phyloP scores from a whole-genome alignment of 139 green algal genomes.

The Mesotaenium endlicherianum region DNA sequence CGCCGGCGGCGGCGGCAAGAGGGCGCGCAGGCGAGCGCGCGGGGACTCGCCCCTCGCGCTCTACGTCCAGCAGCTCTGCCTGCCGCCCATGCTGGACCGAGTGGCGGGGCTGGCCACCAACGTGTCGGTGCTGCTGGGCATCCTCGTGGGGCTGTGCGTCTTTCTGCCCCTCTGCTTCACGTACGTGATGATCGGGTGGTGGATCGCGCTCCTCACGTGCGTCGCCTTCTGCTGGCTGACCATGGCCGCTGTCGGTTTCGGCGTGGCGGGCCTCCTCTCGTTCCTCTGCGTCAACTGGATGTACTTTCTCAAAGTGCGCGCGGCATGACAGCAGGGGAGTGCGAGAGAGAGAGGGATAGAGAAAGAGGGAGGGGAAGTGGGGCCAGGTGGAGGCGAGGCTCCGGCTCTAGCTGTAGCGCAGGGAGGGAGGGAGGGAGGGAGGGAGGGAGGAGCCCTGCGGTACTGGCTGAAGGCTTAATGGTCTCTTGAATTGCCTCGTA shows the following conservation, averaged over 20 bases:
- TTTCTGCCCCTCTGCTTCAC: conserved; percentile 11
- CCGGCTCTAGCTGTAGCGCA: too few species aligned
- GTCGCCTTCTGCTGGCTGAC: conserved; percentile 2
- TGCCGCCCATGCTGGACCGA: not conserved
- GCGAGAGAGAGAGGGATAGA: too few species aligned
- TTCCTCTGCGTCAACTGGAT: not conserved
- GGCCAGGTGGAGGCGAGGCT: too few species aligned
- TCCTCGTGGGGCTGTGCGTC: not conserved
- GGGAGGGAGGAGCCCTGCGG: too few species aligned
- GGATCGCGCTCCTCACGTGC: conserved; percentile 7
- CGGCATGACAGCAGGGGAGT: too few species aligned
- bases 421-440: too few species aligned
- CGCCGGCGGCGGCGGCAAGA: too few species aligned
- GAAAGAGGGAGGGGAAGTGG: too few species aligned
- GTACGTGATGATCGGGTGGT: conserved; percentile 1
- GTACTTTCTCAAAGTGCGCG: conserved; percentile 1
- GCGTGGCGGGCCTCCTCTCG: not conserved
- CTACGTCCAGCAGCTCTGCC: too few species aligned
- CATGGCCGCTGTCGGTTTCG: not conserved
- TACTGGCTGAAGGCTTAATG: too few species aligned
- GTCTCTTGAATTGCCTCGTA: too few species aligned
- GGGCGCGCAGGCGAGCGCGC: too few species aligned
- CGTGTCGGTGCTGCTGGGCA: not conserved
- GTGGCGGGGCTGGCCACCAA: not conserved
- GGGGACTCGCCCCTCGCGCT: not conserved